A percentile compares a stretch with the other conserved stretches of the same genome.
Conservation (phyloP, 805 yeast genomes). For the Pachysolen tannophilus region DNA sequence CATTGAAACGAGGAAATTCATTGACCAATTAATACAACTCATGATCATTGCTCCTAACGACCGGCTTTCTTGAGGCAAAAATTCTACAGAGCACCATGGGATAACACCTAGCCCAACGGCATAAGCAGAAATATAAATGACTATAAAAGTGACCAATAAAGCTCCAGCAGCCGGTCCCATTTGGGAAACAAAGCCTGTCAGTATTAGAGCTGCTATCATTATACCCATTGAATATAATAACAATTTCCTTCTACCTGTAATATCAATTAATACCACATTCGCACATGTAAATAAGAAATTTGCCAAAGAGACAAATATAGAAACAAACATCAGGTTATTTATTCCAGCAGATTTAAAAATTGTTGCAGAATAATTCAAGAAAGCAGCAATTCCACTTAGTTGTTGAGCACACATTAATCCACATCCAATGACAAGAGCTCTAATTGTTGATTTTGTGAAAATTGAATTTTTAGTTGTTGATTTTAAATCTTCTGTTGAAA, state of each 20-base stretch:
- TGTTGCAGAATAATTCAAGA: slow-evolving; percentile 55
- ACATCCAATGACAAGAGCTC: slow-evolving; percentile 39
- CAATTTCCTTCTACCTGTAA: slow-evolving; percentile 36
- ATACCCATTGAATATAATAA: slow-evolving; percentile 30
- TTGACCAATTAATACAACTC: slow-evolving; percentile 33
- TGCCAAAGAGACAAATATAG: slow-evolving; percentile 45
- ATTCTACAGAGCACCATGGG: slow-evolving; percentile 39
- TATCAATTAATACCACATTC: slow-evolving; percentile 42
- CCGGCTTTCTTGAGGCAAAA: slow-evolving; percentile 32
- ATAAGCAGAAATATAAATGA: slow-evolving; percentile 31
- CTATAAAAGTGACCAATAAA: slow-evolving; percentile 22
- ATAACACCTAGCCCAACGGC: slow-evolving; percentile 36
- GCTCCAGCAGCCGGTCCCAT: neutral
- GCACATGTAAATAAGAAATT: slow-evolving; percentile 49
- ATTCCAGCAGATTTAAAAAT: slow-evolving; percentile 45
- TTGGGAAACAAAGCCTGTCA: slow-evolving; percentile 15
- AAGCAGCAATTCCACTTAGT: slow-evolving; percentile 53
- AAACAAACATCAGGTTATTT: slow-evolving; percentile 46
- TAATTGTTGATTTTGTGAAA: slow-evolving; percentile 27
- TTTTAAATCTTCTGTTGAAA: slow-evolving; percentile 22
- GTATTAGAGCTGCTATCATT: slow-evolving; percentile 26
- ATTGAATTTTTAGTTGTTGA: slow-evolving; percentile 16
- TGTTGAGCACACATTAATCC: slow-evolving; percentile 51
- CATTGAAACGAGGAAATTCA: slow-evolving; percentile 28
- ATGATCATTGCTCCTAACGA: slow-evolving; percentile 34